Percentiles rank a stretch among this genome's conserved stretches.
These are phyloP conservation scores for Colletotrichum liriopes DNA, from an alignment of 2,329 filamentous ascomycete species.

Conservation along the genomic window DNA sequence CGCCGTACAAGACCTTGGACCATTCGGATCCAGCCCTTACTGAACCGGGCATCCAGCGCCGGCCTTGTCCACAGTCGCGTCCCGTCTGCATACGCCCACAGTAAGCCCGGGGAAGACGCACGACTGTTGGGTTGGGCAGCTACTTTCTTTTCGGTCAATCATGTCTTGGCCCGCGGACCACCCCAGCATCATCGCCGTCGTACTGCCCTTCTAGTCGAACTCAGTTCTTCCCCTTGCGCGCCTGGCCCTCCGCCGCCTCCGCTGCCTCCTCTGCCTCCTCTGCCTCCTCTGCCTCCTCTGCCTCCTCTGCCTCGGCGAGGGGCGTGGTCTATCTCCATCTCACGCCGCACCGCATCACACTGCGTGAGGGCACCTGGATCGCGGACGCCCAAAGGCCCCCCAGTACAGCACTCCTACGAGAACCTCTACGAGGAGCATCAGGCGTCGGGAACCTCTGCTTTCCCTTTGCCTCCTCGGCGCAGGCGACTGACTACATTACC, in stretches of 20 bases:
- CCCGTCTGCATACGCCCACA: not conserved
- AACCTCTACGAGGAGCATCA: no score
- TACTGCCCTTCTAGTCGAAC: slow-evolving; percentile 7
- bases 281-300: not conserved
- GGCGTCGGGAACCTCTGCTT: not conserved
- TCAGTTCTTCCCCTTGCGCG: slow-evolving; percentile 5
- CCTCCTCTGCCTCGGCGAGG: not conserved
- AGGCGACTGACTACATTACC: not conserved
- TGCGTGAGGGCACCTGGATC: not conserved
- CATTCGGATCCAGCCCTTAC: slow-evolving; percentile 24
- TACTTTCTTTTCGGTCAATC: slow-evolving; percentile 29
- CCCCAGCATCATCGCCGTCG: not conserved
- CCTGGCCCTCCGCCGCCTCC: not conserved
- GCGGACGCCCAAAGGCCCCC: not conserved
- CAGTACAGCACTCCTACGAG: not conserved
- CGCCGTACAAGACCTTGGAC: slow-evolving; percentile 14
- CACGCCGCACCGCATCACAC: not conserved
- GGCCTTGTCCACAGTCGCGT: slow-evolving; percentile 6
- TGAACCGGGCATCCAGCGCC: slow-evolving; percentile 33
- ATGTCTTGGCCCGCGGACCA: slow-evolving; percentile 28
- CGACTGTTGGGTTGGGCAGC: slow-evolving; percentile 7
- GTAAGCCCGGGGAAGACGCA: slow-evolving; percentile 10
- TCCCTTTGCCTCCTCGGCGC: slow-evolving; percentile 1
- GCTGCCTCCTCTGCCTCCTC: no score
- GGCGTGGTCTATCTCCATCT: not conserved